A percentile compares a stretch with the other conserved stretches of the same genome.
phyloP scores from a whole-genome alignment of 257 asterid species.

The Jacaranda mimosifolia region DNA sequence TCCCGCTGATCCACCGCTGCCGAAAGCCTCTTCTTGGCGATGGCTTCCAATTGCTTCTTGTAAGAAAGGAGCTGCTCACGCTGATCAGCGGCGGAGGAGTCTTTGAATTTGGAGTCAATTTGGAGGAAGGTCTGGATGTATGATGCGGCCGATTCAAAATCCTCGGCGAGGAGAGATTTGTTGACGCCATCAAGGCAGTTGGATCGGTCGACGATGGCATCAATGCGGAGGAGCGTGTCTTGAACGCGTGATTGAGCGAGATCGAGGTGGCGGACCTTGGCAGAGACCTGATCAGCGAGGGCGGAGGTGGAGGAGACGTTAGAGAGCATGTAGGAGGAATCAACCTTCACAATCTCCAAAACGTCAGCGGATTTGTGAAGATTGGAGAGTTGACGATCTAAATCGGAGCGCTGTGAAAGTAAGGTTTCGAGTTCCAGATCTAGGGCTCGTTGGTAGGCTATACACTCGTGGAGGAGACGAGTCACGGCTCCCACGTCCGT shows the following conservation, averaged over 20 bases:
- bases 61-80: slow-evolving; percentile 80
- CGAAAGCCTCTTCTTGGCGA: slow-evolving; percentile 63
- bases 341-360: slow-evolving; percentile 73
- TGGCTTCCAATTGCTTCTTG: slow-evolving; percentile 86
- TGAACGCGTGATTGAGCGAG: slow-evolving; percentile 88
- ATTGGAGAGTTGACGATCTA: slow-evolving; percentile 74
- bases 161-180: slow-evolving; percentile 76
- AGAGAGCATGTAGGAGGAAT: slow-evolving; percentile 72
- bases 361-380: slow-evolving; percentile 80
- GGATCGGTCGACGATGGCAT: slow-evolving; percentile 79
- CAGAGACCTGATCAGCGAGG: slow-evolving; percentile 84
- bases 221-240: slow-evolving; percentile 79
- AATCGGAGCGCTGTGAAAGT: slow-evolving; percentile 79
- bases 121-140: slow-evolving; percentile 79
- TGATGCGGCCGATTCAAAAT: slow-evolving; percentile 84
- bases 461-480: slow-evolving; percentile 90
- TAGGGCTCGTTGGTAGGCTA: slow-evolving; percentile 85
- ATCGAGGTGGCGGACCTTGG: slow-evolving; percentile 89
- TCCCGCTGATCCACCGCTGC: slow-evolving; percentile 85
- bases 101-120: slow-evolving; percentile 78
- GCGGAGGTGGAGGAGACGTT: slow-evolving; percentile 81
- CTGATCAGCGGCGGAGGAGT: slow-evolving; percentile 77
- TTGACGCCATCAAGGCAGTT: slow-evolving; percentile 82
- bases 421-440: slow-evolving; percentile 80
- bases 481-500: slow-evolving; percentile 94